These are phyloP conservation scores for Magnusiomyces tetraspermus DNA, from an alignment of 1,139 yeast species.

Conservation along the genomic window DNA sequence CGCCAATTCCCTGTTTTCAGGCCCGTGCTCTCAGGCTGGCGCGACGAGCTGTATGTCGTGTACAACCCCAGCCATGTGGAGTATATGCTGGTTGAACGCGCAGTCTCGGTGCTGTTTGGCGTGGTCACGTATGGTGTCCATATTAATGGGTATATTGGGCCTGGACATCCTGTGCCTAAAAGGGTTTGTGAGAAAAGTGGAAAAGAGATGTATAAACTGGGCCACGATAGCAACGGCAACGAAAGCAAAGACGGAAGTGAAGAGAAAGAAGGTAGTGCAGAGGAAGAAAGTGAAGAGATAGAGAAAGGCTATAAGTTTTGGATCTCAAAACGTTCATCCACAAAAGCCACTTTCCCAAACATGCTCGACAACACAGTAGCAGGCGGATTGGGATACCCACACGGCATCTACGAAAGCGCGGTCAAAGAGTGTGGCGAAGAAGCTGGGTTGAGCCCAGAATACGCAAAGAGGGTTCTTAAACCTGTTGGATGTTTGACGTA, in stretches of 20 bases:
- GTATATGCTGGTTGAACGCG: constrained; percentile 66
- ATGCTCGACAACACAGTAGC: constrained; percentile 91
- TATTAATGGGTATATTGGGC: constrained; percentile 62
- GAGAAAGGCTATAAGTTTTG: constrained; percentile 58
- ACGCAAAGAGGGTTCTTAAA: constrained; percentile 39
- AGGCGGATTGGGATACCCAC: constrained; percentile 84
- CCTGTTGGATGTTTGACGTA: constrained; percentile 66
- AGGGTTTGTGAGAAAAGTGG: too few relatives aligned
- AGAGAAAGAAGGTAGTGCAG: constrained; percentile 16
- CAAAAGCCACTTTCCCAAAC: constrained; percentile 82
- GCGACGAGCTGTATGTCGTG: constrained; percentile 71
- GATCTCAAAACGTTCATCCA: constrained; percentile 72
- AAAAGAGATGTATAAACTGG: too few relatives aligned
- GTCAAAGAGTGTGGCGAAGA: constrained; percentile 85
- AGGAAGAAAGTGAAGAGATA: constrained; percentile 23
- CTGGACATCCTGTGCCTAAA: neutral
- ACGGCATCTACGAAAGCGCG: constrained; percentile 65
- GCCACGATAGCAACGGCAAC: too few relatives aligned
- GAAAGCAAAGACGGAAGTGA: too few relatives aligned
- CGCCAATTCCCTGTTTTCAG: constrained; percentile 34
- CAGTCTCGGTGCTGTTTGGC: constrained; percentile 73
- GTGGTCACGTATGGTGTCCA: constrained; percentile 87
- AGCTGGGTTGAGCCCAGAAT: constrained; percentile 59
- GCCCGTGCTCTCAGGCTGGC: constrained; percentile 60
- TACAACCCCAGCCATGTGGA: constrained; percentile 47